phyloP scores from a whole-genome alignment of 1,284 basidiomycete genomes.

The Rhodotorula sp. region DNA sequence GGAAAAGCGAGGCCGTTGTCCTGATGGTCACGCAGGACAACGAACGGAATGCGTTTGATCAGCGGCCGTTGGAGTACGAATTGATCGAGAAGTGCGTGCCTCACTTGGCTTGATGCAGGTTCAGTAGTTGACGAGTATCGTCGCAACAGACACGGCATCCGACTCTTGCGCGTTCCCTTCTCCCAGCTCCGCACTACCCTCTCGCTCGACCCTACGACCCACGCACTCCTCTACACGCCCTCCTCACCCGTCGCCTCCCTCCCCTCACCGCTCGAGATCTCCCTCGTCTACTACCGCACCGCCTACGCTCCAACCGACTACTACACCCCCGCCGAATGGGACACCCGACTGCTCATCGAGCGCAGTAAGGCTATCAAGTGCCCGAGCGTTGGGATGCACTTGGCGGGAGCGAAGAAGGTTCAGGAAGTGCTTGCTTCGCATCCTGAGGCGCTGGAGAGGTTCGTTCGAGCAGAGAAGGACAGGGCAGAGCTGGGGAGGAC shows the following conservation, averaged over 20 bases:
- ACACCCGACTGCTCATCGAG: slow-evolving; percentile 72
- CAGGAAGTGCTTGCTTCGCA: slow-evolving; percentile 81
- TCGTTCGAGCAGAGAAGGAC: slow-evolving; percentile 51
- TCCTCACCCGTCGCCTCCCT: slow-evolving; percentile 1
- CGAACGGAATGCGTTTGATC: slow-evolving; percentile 97
- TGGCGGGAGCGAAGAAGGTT: slow-evolving; percentile 93
- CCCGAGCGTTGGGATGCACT: slow-evolving; percentile 82
- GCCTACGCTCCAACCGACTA: slow-evolving; percentile 87
- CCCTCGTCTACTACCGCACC: slow-evolving; percentile 80
- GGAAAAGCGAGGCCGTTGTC: slow-evolving; percentile 63
- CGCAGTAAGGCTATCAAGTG: slow-evolving; percentile 85
- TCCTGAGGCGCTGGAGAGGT: slow-evolving; percentile 65
- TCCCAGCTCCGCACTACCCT: slow-evolving; percentile 43
- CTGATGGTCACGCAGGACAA: slow-evolving; percentile 84
- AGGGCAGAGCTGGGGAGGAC: slow-evolving; percentile 60
- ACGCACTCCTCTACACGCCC: slow-evolving; percentile 38
- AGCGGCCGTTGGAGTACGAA: slow-evolving; percentile 82
- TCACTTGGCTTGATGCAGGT: not conserved
- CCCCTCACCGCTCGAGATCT: slow-evolving; percentile 60
- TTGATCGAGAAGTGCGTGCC: slow-evolving; percentile 64
- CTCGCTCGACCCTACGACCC: slow-evolving; percentile 4
- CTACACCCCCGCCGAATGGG: slow-evolving; percentile 59
- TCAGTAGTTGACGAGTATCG: not conserved
- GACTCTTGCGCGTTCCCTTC: slow-evolving; percentile 71
- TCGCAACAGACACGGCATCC: slow-evolving; percentile 65